These are phyloP conservation scores for Ogataea angusta DNA, from an alignment of 805 yeast genomes.

Conservation along the genomic window DNA sequence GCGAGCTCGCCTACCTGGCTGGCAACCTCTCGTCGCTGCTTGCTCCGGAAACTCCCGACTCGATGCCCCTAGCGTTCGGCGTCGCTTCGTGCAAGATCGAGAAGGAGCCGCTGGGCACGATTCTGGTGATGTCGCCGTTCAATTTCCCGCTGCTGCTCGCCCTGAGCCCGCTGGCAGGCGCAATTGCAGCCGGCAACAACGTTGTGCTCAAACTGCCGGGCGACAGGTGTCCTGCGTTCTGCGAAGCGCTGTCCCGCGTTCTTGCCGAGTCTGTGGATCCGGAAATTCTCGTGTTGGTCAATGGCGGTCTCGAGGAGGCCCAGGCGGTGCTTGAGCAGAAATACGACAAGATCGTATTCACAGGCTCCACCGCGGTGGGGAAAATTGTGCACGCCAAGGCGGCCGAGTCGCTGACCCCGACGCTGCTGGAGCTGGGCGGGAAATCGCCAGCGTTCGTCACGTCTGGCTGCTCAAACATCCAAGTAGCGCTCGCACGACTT, in stretches of 20 bases:
- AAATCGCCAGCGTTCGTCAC: conserved; percentile 82
- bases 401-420: conserved; percentile 80
- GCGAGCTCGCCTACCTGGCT: conserved; percentile 60
- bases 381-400: conserved; percentile 74
- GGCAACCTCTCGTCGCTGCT: conserved; percentile 59
- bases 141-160: conserved; percentile 72
- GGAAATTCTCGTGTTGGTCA: conserved; percentile 57
- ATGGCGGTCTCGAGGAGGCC: conserved; percentile 68
- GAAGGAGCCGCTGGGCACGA: conserved; percentile 56
- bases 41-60: conserved; percentile 43
- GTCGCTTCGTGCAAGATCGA: conserved; percentile 31
- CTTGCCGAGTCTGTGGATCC: conserved; percentile 52
- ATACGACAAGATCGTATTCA: conserved; percentile 81
- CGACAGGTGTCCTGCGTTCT: conserved; percentile 65
- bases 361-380: conserved; percentile 80
- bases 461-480: conserved; percentile 42
- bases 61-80: conserved; percentile 34
- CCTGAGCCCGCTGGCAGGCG: conserved; percentile 67
- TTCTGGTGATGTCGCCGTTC: conserved; percentile 73
- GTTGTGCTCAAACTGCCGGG: conserved; percentile 69
- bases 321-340: conserved; percentile 52
- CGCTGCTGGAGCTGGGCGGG: conserved; percentile 84
- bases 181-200: conserved; percentile 81
- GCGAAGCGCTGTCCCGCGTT: conserved; percentile 53
- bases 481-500: conserved; percentile 44